These are phyloP conservation scores for Heliosperma pusillum DNA, from an alignment of 148 eudicot genomes.

Conservation along the genomic window DNA sequence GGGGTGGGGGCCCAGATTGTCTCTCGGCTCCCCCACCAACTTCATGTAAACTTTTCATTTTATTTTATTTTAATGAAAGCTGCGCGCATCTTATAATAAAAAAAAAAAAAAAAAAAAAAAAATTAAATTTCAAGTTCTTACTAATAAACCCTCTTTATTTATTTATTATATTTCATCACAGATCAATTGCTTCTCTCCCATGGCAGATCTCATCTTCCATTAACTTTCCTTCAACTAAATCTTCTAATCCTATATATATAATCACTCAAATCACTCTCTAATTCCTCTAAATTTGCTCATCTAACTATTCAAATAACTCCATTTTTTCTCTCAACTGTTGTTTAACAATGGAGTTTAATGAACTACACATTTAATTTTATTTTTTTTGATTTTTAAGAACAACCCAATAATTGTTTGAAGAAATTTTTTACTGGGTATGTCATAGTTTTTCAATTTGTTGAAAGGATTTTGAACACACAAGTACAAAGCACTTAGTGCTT, in stretches of 20 bases:
- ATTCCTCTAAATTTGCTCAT: background rate
- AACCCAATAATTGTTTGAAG: conserved; percentile 7
- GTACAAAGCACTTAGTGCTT: conserved; percentile 35
- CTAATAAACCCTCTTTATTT: background rate
- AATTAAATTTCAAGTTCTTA: conserved; percentile 4
- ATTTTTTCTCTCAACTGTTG: background rate
- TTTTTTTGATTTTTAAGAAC: background rate
- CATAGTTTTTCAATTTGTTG: background rate
- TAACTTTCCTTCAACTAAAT: conserved; percentile 16
- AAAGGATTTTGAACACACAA: conserved; percentile 22
- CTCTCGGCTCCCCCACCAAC: too few species aligned
- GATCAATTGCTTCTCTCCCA: conserved; percentile 27
- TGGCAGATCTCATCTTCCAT: conserved; percentile 38
- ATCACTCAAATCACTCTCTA: background rate
- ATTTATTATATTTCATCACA: conserved; percentile 13
- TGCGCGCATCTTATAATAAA: too few species aligned
- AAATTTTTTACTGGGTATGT: conserved; percentile 19
- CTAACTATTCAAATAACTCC: background rate
- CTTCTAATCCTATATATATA: conserved; percentile 7
- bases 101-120: too few species aligned
- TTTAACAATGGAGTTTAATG: conserved; percentile 6
- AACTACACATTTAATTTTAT: conserved; percentile 4
- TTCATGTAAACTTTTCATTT: too few species aligned
- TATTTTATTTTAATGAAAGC: too few species aligned
- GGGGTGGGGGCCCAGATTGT: too few species aligned